These are phyloP conservation scores for Niebla homalea DNA, from an alignment of 495 filamentous ascomycete species.

Conservation along the genomic window DNA sequence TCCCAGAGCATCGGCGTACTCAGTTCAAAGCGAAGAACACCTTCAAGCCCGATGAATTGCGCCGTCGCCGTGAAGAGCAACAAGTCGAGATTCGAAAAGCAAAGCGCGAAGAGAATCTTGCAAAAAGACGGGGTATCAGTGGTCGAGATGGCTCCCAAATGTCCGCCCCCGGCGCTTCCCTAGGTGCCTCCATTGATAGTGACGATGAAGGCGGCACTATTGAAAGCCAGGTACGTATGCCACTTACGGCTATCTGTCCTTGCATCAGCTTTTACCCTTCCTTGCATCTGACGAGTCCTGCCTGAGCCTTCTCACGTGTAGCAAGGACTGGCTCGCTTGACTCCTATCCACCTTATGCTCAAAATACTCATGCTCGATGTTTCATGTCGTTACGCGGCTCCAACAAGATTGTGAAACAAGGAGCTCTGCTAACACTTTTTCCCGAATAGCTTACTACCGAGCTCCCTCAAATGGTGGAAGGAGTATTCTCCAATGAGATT, in stretches of 20 bases:
- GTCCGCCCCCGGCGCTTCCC: slow-evolving; percentile 67
- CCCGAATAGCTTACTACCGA: slow-evolving; percentile 78
- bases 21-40: slow-evolving; percentile 98
- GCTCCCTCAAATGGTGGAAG: slow-evolving; percentile 92
- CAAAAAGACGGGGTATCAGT: slow-evolving; percentile 90
- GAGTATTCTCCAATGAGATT: slow-evolving; percentile 97
- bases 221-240: slow-evolving; percentile 78
- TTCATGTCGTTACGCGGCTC: not conserved
- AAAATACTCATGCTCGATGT: too few species aligned
- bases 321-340: not conserved
- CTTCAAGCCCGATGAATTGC: slow-evolving; percentile 97
- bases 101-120: slow-evolving; percentile 96
- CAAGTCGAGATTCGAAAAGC: slow-evolving; percentile 97
- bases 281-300: slow-evolving; percentile 18
- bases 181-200: slow-evolving; percentile 83
- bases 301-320: not conserved
- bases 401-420: too few species aligned
- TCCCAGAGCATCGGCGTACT: slow-evolving; percentile 96
- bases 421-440: slow-evolving; percentile 1
- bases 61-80: slow-evolving; percentile 95
- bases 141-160: slow-evolving; percentile 46
- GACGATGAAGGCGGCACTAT: slow-evolving; percentile 92
- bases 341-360: not conserved
- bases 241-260: not conserved
- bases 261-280: not conserved